Conservation (phyloP, 2,329 filamentous ascomycete genomes). For the Dactylellina cionopaga region DNA sequence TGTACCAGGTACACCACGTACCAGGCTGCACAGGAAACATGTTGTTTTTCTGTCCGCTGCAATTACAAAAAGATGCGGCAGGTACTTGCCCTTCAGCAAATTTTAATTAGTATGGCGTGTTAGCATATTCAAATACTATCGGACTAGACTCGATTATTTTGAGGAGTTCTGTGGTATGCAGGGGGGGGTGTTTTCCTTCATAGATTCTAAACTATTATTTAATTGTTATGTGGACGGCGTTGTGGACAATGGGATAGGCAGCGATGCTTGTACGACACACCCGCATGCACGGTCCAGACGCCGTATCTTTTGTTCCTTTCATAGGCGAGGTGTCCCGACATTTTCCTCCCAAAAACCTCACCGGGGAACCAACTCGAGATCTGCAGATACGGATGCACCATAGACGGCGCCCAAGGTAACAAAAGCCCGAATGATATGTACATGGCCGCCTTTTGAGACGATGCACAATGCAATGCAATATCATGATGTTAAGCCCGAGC, state of each 20-base stretch:
- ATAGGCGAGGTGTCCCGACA: neutral
- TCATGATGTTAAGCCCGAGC: neutral
- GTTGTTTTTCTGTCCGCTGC: neutral
- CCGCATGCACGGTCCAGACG: neutral
- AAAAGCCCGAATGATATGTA: neutral
- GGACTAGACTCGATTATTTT: neutral
- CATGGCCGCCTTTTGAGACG: neutral
- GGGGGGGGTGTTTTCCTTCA: conserved; percentile 24
- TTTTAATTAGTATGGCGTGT: conserved; percentile 8
- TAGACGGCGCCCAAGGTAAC: neutral
- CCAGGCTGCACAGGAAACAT: neutral
- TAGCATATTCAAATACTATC: conserved; percentile 22
- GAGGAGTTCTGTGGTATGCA: conserved; percentile 30
- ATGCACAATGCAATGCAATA: conserved; percentile 3
- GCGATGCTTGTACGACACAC: conserved; percentile 30
- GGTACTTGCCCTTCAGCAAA: conserved; percentile 2
- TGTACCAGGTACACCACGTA: conserved; percentile 11
- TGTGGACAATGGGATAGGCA: conserved; percentile 19
- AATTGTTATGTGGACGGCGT: too few relatives aligned
- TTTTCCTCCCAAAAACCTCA: neutral
- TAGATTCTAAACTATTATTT: too few relatives aligned
- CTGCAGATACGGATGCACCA: neutral
- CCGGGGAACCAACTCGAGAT: neutral
- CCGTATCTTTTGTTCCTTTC: neutral
- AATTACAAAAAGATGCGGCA: conserved; percentile 10